Base-by-base conservation (phyloP, 345 rosid genomes). In the Heritiera littoralis region DNA sequence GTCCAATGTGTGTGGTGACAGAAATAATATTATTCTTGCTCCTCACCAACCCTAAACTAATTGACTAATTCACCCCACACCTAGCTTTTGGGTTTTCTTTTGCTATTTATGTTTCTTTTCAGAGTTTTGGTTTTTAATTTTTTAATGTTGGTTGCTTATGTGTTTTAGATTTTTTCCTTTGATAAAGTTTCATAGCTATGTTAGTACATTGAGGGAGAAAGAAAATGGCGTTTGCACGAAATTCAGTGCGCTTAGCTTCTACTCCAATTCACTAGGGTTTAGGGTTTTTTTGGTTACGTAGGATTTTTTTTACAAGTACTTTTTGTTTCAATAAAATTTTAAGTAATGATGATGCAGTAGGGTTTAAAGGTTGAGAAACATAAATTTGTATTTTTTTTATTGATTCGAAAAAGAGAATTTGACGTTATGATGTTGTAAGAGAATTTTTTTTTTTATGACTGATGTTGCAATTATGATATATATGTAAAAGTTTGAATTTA, bases 21-120 rank as follows among this genome's bases (percentile, higher is more conserved):
- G n/a, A 55, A 55, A 38, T 73, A 7, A 35, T 18, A 55, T 10
- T 38, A 73, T 73, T 55, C 32, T 73, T 73, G 64, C 55, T 73
- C 76, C 76, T 73, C 76, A 73, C 64, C 76, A 55, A 73, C 64
- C 65, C 64, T 73, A 73, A 73, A 55, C 51, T 35, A n/a, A 18
- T 55, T 38, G 18, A 55, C 65, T 72, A 52, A 30, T 32, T 72
- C 52, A 72, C 61, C 75, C 61, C 61, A 32, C 77, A n/a, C 65
- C 51, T n/a, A 55, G 23, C 75, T 32, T 49, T 17, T 15, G 8
- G 45, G 45, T 28, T 9, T 2, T 3, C 4, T 30, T 1, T 30
- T 51, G 1, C 28, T 52, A 32, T 52, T 61, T 32, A 45, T 51
- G 43, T 51, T 51, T 28, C 59, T 14, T 51, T 51, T 28, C 59